A percentile compares a stretch with the other conserved stretches of the same genome.
These are phyloP conservation scores for Seiridium cupressi DNA, from an alignment of 2,329 filamentous ascomycete genomes.

Conservation along the genomic window DNA sequence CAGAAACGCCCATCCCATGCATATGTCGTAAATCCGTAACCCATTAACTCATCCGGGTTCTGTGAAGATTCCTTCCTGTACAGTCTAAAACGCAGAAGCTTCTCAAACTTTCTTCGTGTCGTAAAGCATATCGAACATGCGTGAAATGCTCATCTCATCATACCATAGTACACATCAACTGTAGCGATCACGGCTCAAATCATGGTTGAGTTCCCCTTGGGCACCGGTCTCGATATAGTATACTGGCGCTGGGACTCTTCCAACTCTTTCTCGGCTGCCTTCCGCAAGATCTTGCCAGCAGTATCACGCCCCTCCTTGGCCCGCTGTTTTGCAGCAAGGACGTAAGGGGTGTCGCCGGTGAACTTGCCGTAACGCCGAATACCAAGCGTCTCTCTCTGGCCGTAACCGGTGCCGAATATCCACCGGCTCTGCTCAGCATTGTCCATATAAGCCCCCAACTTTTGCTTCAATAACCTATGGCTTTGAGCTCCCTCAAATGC, in stretches of 20 bases:
- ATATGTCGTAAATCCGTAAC: background rate
- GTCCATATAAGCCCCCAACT: constrained; percentile 57
- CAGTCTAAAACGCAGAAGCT: background rate
- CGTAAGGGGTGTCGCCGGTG: constrained; percentile 22
- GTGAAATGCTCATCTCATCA: background rate
- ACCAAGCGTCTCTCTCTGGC: constrained; percentile 24
- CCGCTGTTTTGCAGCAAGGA: constrained; percentile 17
- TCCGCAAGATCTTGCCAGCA: constrained; percentile 9
- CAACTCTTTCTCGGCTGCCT: background rate
- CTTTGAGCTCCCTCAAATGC: constrained; percentile 68
- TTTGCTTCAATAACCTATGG: constrained; percentile 66
- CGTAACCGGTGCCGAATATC: constrained; percentile 45
- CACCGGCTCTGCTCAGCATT: constrained; percentile 49
- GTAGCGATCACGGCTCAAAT: background rate
- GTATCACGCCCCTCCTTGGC: constrained; percentile 5
- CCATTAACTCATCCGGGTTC: background rate
- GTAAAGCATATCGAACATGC: no score
- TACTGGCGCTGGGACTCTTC: background rate
- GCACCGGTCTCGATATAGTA: constrained; percentile 10
- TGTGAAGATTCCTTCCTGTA: background rate
- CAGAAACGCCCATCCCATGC: background rate
- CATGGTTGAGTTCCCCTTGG: constrained; percentile 11
- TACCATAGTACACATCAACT: background rate
- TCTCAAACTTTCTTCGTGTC: no score
- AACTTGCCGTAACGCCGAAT: constrained; percentile 26